Percentiles rank a stretch among this genome's conserved stretches.
Evolutionary conservation across 441 rosid genomes (phyloP).

Genomic region (Brassica hybrid): DNA sequence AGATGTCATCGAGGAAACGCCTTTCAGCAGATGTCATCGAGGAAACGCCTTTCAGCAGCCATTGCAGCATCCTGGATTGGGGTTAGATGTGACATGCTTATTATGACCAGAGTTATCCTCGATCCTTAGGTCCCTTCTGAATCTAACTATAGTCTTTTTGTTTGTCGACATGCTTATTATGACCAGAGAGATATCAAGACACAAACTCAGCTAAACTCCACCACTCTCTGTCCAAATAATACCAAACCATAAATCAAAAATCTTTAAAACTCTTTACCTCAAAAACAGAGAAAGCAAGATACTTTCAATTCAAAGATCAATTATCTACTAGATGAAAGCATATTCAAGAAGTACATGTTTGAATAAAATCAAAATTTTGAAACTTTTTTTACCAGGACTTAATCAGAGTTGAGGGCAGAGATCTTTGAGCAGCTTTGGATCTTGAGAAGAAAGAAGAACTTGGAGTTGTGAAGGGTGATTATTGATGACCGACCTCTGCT

Average conservation of each 20-base stretch:
- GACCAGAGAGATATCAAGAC: background rate
- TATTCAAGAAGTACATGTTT: background rate
- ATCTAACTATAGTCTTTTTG: conserved; percentile 85
- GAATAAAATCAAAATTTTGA: conserved; percentile 1
- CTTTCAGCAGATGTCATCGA: no score
- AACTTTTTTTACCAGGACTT: conserved; percentile 25
- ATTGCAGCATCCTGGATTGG: no score
- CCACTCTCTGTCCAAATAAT: background rate
- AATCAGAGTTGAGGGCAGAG: background rate
- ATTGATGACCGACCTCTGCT: conserved; percentile 1
- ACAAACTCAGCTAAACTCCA: conserved; percentile 30
- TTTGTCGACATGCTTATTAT: conserved; percentile 46
- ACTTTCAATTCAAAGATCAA: background rate
- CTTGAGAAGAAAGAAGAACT: background rate
- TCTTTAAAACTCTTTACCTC: background rate
- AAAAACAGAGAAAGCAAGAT: background rate
- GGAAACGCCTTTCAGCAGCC: no score
- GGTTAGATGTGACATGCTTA: no score
- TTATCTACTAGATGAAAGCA: background rate
- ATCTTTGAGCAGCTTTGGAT: conserved; percentile 6
- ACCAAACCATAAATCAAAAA: background rate
- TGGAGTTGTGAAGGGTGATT: background rate
- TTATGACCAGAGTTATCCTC: conserved; percentile 74
- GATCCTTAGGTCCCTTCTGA: conserved; percentile 90
- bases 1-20: no score